Conservation (phyloP, 1,139 yeast species). For the Yamadazyma oceani region DNA sequence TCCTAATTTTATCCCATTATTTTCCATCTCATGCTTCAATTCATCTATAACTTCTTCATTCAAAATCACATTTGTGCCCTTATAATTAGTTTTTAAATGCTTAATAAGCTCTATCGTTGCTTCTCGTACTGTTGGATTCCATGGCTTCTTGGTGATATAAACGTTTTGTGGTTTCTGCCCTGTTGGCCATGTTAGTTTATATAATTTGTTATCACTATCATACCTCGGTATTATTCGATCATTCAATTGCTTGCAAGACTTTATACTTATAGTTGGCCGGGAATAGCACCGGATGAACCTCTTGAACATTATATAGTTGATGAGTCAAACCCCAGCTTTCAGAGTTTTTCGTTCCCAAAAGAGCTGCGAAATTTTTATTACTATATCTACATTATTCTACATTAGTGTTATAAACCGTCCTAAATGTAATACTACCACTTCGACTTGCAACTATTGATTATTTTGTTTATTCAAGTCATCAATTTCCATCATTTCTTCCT, state of each 20-base stretch:
- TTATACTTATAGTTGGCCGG: background rate
- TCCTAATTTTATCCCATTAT: conserved; percentile 8
- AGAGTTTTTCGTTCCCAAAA: background rate
- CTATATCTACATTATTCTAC: background rate
- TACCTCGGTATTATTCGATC: conserved; percentile 21
- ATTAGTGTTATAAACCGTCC: background rate
- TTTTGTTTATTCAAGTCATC: conserved; percentile 29
- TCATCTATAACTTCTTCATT: conserved; percentile 77
- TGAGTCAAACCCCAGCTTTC: background rate
- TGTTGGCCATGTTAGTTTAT: conserved; percentile 42
- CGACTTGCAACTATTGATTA: background rate
- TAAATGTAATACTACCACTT: no score
- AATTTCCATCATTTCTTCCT: conserved; percentile 41
- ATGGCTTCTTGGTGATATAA: conserved; percentile 80
- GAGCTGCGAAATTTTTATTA: background rate
- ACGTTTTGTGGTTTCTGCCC: conserved; percentile 61
- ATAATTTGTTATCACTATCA: conserved; percentile 47
- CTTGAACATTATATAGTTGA: background rate
- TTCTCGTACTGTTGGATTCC: conserved; percentile 62
- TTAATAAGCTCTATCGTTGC: conserved; percentile 68
- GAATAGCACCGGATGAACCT: background rate
- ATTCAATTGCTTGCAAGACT: conserved; percentile 16
- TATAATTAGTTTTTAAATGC: conserved; percentile 56
- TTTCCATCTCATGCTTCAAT: conserved; percentile 41
- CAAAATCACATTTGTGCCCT: conserved; percentile 74